Evolutionary conservation across 1,284 basidiomycete genomes (phyloP), one percentile per base, ranked within the genome.

Genomic region (Lentinus polychrous): DNA sequence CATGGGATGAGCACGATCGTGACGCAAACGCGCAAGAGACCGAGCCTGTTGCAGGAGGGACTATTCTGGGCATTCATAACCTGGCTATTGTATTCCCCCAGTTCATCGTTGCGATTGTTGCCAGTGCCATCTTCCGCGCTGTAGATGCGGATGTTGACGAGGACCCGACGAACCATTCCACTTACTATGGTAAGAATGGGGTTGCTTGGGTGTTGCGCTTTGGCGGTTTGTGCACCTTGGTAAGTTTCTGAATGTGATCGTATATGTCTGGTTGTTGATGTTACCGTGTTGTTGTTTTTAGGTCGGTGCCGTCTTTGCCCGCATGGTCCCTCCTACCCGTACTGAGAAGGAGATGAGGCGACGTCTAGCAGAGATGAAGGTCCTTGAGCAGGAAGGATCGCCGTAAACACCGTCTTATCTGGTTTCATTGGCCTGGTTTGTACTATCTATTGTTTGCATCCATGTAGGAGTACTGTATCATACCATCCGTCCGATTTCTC

Each of bases 201-300:
- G 90, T 94, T 17, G 89, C 86, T 1, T 97, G 94, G 93, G 91
- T 96, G 3, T 68, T 98, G 45, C 80, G 93, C 11, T 96, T 96
- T 60, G 94, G 94, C 42, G 94, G 94, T 31, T 59, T 91, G 7
- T 91, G 85, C 63, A 84, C 92, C 0, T 67, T 94, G 52, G 74
- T 80, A 56, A 57, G 75, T 73, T 23, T 8, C 17, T 27, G 36
- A 5, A 35, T 18, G 6, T 42, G 39, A 39, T 38, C 20, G 14
- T 47, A n/a, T 4, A 27, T 27, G 27, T 10, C 10, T 10, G 27
- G 27, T 27, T 4, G 10, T 27, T 27, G 27, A 27, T 10, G 27
- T 39, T n/a, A n/a, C n/a, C n/a, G n/a, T n/a, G 27, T 5, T 27
- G 27, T 5, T 27, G 27, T 39, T 41, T 47, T 20, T 49, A 78